These are phyloP conservation scores for Phytophthora kernoviae DNA, from an alignment of 352 stramenopile genomes.

Conservation along the genomic window DNA sequence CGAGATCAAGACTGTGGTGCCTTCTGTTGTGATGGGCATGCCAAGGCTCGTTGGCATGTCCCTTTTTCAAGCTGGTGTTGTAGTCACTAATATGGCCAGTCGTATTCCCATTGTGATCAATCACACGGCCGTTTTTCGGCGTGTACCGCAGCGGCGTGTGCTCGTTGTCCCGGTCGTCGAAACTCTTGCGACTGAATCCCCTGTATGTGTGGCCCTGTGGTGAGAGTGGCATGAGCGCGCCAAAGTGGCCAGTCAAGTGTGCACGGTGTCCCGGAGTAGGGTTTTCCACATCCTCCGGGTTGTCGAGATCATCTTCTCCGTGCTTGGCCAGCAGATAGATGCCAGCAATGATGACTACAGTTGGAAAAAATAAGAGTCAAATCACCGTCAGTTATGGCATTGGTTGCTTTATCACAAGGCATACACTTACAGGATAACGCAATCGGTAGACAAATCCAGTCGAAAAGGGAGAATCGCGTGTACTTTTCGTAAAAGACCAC, in stretches of 20 bases:
- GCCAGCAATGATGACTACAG: constrained; percentile 79
- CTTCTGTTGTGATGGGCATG: constrained; percentile 30
- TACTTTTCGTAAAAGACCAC: constrained; percentile 91
- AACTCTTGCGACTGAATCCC: constrained; percentile 46
- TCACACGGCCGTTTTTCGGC: constrained; percentile 24
- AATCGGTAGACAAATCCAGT: constrained; percentile 84
- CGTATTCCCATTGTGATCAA: constrained; percentile 20
- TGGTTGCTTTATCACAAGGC: not conserved
- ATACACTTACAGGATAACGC: constrained; percentile 66
- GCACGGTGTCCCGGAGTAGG: constrained; percentile 43
- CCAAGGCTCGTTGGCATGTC: constrained; percentile 11
- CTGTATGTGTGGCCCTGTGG: constrained; percentile 48
- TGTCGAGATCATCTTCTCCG: constrained; percentile 57
- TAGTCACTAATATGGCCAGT: constrained; percentile 7
- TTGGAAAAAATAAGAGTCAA: constrained; percentile 1
- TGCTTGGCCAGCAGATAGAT: constrained; percentile 87
- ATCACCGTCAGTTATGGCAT: not conserved
- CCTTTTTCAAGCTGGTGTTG: constrained; percentile 20
- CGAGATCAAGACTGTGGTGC: constrained; percentile 23
- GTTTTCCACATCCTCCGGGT: constrained; percentile 31
- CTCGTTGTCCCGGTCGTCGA: constrained; percentile 54
- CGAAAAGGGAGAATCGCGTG: constrained; percentile 71
- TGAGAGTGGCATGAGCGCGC: constrained; percentile 81
- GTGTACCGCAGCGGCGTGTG: constrained; percentile 42
- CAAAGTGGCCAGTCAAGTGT: constrained; percentile 72